A percentile compares a stretch with the other conserved stretches of the same genome.
phyloP scores from a whole-genome alignment of 306 rosid genomes.

The Neltuma alba region DNA sequence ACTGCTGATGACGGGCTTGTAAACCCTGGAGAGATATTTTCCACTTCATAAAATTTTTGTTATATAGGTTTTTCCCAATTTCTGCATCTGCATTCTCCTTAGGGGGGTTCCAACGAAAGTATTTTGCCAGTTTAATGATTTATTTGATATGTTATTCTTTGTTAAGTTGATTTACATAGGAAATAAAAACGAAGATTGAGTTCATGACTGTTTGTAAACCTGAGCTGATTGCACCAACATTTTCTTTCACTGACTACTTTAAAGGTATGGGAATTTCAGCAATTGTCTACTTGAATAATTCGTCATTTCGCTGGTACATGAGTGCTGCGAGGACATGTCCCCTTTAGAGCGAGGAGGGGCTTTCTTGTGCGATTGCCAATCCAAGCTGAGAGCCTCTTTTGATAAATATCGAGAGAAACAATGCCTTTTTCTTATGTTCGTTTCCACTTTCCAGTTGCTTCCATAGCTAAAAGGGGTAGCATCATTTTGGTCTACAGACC shows the following conservation, averaged over 20 bases:
- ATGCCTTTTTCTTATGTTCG: conserved; percentile 4
- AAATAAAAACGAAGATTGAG: conserved; percentile 41
- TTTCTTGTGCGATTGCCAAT: background rate
- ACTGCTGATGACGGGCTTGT: conserved; percentile 30
- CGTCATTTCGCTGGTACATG: background rate
- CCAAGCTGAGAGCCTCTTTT: background rate
- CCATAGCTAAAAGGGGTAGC: background rate
- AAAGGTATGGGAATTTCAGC: conserved; percentile 11
- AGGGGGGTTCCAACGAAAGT: conserved; percentile 40
- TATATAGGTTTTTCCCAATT: conserved; percentile 36
- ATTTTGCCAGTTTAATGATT: conserved; percentile 36
- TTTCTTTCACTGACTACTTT: conserved; percentile 3
- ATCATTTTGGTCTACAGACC: background rate
- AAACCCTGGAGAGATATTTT: conserved; percentile 30
- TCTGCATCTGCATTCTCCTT: conserved; percentile 45
- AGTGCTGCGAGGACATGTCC: background rate
- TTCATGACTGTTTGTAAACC: conserved; percentile 1
- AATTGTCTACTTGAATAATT: background rate
- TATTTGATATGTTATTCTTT: conserved; percentile 26
- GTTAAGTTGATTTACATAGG: conserved; percentile 40
- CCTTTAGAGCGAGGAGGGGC: background rate
- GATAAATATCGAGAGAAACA: background rate
- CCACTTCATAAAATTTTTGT: conserved; percentile 43
- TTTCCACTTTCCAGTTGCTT: conserved; percentile 8
- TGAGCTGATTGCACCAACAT: conserved; percentile 15